Evolutionary conservation across 148 eudicot genomes (phyloP).

Genomic region (Rhododendron ferrugineum): DNA sequence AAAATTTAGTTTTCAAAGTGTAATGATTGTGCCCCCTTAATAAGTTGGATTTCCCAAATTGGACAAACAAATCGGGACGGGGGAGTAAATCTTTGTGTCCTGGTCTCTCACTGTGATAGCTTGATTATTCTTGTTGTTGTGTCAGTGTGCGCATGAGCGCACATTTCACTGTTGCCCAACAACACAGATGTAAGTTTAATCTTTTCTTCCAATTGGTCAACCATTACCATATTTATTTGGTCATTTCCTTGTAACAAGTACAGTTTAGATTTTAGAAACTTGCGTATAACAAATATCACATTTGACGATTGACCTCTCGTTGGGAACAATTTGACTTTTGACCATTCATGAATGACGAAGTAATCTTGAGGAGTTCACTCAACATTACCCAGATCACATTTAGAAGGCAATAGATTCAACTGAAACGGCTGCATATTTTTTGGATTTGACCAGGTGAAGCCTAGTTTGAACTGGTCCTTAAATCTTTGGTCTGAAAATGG

Average conservation of each 20-base stretch:
- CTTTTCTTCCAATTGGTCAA: not conserved
- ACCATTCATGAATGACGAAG: not conserved
- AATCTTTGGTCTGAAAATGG: not conserved
- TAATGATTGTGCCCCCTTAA: no score
- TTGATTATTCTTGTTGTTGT: not conserved
- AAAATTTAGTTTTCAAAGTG: no score
- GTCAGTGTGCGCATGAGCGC: not conserved
- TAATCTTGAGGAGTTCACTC: not conserved
- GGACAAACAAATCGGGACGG: no score
- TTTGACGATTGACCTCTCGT: not conserved
- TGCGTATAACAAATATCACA: not conserved
- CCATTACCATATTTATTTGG: not conserved
- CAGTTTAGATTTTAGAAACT: not conserved
- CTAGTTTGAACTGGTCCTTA: not conserved
- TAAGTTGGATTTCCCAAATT: no score
- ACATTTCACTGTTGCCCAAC: no score
- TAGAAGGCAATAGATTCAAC: not conserved
- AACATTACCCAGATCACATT: not conserved
- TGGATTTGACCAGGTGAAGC: not conserved
- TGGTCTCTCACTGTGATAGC: not conserved
- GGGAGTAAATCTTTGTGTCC: not conserved
- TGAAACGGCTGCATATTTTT: not conserved
- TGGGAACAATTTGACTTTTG: not conserved
- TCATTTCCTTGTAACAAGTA: not conserved
- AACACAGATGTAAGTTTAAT: not conserved